Evolutionary conservation across 768 basidiomycete genomes (phyloP).

Genomic region (Suillus bovinus): DNA sequence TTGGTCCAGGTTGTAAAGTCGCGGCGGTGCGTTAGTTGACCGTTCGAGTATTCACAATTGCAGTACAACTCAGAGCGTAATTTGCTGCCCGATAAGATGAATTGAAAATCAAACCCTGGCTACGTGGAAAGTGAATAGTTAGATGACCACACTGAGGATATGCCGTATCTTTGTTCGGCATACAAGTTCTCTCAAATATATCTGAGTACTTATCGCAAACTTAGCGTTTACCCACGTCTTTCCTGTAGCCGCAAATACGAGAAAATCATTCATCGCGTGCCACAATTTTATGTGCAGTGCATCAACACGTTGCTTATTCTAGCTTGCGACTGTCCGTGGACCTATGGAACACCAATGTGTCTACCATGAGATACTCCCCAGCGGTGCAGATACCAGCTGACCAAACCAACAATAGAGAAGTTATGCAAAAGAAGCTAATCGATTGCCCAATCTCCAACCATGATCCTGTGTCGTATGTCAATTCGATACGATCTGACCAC

Average conservation of each 20-base stretch:
- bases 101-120: not conserved
- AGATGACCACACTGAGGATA: not conserved
- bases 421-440: conserved; percentile 86
- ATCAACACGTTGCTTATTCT: conserved; percentile 7
- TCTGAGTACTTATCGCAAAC: too few relatives aligned
- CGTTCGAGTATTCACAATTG: too few relatives aligned
- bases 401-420: conserved; percentile 77
- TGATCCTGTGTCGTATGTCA: conserved; percentile 47
- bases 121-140: not conserved
- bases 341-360: conserved; percentile 24
- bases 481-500: conserved; percentile 7
- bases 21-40: too few relatives aligned
- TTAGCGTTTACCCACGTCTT: not conserved
- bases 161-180: not conserved
- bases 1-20: too few relatives aligned
- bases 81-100: not conserved
- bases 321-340: conserved; percentile 22
- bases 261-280: not conserved
- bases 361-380: conserved; percentile 70
- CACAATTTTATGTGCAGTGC: not conserved
- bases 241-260: not conserved
- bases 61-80: too few relatives aligned
- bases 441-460: conserved; percentile 91
- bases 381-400: conserved; percentile 72
- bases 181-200: too few relatives aligned